A percentile compares a stretch with the other conserved stretches of the same genome.
These are phyloP conservation scores for Simplicillium sp. DNA, from an alignment of 2,329 filamentous ascomycete species.

Conservation along the genomic window DNA sequence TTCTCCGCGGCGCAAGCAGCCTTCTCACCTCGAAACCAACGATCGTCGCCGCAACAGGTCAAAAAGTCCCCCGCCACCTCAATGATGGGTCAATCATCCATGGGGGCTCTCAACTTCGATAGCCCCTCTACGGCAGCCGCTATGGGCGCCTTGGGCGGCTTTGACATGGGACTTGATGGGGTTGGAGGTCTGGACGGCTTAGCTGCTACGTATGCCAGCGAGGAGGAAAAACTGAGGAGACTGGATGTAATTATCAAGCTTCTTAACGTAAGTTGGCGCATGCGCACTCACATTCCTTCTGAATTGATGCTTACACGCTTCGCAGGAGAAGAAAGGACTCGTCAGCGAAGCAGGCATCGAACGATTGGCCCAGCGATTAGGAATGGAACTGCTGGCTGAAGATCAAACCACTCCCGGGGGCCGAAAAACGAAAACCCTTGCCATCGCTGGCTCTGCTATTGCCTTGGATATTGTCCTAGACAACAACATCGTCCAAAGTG, in stretches of 20 bases:
- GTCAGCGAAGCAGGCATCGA: conserved; percentile 71
- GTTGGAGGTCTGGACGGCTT: conserved; percentile 36
- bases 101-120: conserved; percentile 47
- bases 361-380: conserved; percentile 56
- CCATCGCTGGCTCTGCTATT: conserved; percentile 53
- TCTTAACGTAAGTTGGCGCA: conserved; percentile 31
- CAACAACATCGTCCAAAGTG: conserved; percentile 52
- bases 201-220: conserved; percentile 28
- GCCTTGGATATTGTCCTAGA: conserved; percentile 52
- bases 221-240: conserved; percentile 46
- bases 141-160: conserved; percentile 41
- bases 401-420: conserved; percentile 34
- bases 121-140: conserved; percentile 55
- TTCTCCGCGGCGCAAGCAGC: conserved; percentile 50
- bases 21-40: conserved; percentile 48
- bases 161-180: conserved; percentile 44
- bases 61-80: conserved; percentile 53
- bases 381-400: conserved; percentile 56
- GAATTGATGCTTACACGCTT: conserved; percentile 2
- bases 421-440: conserved; percentile 42
- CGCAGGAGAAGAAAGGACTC: conserved; percentile 42
- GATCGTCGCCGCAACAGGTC: conserved; percentile 54
- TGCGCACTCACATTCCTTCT: background rate
- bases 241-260: conserved; percentile 41
- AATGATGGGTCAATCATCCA: conserved; percentile 33